Percentiles rank a stretch among this genome's conserved stretches.
Conservation (phyloP, 805 yeast genomes). For the Wickerhamomyces bovis region DNA sequence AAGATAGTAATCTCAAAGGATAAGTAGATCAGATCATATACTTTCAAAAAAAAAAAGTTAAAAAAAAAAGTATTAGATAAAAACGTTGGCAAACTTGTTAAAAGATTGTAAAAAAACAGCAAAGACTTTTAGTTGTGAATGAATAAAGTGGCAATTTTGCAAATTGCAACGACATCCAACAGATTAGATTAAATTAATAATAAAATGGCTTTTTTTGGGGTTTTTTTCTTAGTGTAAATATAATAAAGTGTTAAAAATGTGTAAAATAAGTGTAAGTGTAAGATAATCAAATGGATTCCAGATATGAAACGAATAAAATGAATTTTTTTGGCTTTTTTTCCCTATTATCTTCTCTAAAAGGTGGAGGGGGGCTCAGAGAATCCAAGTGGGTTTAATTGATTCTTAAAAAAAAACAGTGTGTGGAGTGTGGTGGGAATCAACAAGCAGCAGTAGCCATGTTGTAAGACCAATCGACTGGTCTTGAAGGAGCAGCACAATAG, state of each 20-base stretch:
- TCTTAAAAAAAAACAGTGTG: no score
- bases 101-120: background rate
- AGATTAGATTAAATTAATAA: no score
- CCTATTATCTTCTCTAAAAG: no score
- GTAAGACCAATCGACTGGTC: constrained; percentile 20
- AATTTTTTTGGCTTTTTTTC: background rate
- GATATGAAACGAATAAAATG: background rate
- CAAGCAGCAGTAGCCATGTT: constrained; percentile 13
- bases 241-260: no score
- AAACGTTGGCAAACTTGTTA: no score
- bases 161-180: background rate
- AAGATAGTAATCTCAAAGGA: no score
- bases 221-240: background rate
- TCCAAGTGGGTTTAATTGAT: no score
- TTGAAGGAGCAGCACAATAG: constrained; percentile 17
- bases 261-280: no score
- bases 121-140: background rate
- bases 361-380: background rate
- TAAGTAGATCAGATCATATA: no score
- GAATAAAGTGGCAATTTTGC: no score
- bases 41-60: background rate
- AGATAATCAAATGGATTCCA: background rate
- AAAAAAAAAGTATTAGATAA: no score
- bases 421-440: background rate
- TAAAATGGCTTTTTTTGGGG: background rate